Conservation (phyloP, 1,284 basidiomycete species). For the Hymenochaete sp. region DNA sequence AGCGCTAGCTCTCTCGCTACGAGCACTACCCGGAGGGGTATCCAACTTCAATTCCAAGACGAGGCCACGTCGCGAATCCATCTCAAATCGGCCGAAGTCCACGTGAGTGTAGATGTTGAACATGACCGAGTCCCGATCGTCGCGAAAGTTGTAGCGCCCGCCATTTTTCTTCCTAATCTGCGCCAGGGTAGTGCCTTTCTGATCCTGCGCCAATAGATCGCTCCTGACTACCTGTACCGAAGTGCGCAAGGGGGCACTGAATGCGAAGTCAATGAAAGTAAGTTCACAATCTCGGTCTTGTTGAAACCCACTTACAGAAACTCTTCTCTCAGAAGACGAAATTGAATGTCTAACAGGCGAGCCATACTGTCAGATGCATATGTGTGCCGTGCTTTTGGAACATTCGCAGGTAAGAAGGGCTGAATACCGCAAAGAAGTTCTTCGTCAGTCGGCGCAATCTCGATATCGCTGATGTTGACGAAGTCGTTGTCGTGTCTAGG, state of each 20-base stretch:
- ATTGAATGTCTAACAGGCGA: slow-evolving; percentile 58
- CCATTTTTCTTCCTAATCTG: slow-evolving; percentile 35
- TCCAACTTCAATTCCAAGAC: slow-evolving; percentile 36
- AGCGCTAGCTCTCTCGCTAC: slow-evolving; percentile 26
- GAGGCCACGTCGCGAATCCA: slow-evolving; percentile 39
- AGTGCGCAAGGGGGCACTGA: slow-evolving; percentile 27
- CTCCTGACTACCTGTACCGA: slow-evolving; percentile 27
- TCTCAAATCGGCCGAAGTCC: slow-evolving; percentile 32
- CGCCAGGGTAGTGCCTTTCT: slow-evolving; percentile 24
- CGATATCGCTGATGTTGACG: slow-evolving; percentile 45
- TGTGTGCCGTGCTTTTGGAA: slow-evolving; percentile 53
- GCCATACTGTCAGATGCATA: slow-evolving; percentile 47
- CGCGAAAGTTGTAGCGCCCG: slow-evolving; percentile 36
- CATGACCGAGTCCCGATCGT: slow-evolving; percentile 36
- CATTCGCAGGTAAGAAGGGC: slow-evolving; percentile 51
- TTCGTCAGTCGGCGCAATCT: slow-evolving; percentile 52
- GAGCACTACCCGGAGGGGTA: slow-evolving; percentile 45
- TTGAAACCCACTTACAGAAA: slow-evolving; percentile 39
- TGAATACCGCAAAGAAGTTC: slow-evolving; percentile 41
- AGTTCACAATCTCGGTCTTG: neutral
- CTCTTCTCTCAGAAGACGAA: slow-evolving; percentile 62
- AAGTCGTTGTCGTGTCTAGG: slow-evolving; percentile 62
- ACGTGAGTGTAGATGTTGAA: slow-evolving; percentile 52
- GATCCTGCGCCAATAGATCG: slow-evolving; percentile 25
- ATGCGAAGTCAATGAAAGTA: neutral